Base-by-base conservation (phyloP, 768 basidiomycete genomes). In the Gyrodon lividus region DNA sequence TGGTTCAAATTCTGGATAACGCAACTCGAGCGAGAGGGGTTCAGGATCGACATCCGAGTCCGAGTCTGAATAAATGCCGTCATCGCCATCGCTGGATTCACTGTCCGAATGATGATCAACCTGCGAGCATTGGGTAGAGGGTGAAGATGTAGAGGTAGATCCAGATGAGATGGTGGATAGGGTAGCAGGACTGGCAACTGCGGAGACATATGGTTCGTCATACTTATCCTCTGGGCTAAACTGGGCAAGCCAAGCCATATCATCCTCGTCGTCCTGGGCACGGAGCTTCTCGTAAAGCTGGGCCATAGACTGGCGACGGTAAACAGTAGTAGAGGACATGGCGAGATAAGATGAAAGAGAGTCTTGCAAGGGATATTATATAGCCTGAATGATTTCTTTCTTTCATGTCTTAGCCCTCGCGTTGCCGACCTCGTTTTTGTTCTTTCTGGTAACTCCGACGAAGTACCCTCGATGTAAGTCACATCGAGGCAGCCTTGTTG, bases 341-440 rank as follows among this genome's bases (percentile, higher is more conserved):
- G 51, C 35, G 51, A 44, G 37, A 52, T 38, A 54, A 44, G 41
- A 60, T 58, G 51, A 57, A 60, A 57, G 56, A 50, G 22, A 19
- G 46, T 24, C 35, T 23, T 44, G 14, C 16, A 57, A 47, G 42
- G 16, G 47, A 53, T 34, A 54, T 60, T 71, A 69, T 67, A 69
- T 69, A 69, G 63, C 34, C 51, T 59, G 48, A 49, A 55, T 49
- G 44, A 61, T 67, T 57, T 58, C 56, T 69, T 70, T 69, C 68
- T 69, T 69, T 70, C 68, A 69, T 69, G 68, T 63, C 65, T 70
- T 63, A 67, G 61, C 59, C 65, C 65, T 67, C 62, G 54, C 66
- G 67, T 67, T 70, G 69, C 68, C 69, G 69, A 70, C 65, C 67
- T 67, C 70, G 69, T 70, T 69, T 64, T 70, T 68, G 64, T 70